These are phyloP conservation scores for Urochloa ruziziensis DNA, from an alignment of 176 grass and related monocot species.

Conservation along the genomic window DNA sequence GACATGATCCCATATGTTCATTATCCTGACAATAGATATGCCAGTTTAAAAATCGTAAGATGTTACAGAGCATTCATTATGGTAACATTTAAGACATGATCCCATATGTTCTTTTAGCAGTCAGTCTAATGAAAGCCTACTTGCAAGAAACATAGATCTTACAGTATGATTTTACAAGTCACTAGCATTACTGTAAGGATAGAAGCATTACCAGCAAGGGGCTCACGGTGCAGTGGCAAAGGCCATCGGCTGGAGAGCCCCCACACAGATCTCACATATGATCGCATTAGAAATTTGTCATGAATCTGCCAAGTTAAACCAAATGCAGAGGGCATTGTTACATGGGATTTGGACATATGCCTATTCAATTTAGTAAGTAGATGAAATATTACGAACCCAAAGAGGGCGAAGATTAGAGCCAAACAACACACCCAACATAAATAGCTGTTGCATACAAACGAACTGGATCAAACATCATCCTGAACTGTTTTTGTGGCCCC, in stretches of 20 bases:
- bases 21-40: background rate
- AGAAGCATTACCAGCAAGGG: constrained; percentile 62
- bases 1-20: background rate
- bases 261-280: constrained; percentile 65
- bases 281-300: constrained; percentile 76
- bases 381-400: constrained; percentile 53
- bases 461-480: constrained; percentile 91
- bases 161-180: background rate
- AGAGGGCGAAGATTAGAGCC: constrained; percentile 77
- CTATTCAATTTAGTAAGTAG: background rate
- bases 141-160: background rate
- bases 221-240: constrained; percentile 15
- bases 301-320: constrained; percentile 63
- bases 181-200: background rate
- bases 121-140: constrained; percentile 3
- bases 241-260: too few species aligned
- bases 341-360: background rate
- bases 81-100: background rate
- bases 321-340: background rate
- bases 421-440: constrained; percentile 72
- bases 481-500: constrained; percentile 55
- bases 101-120: background rate
- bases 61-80: background rate
- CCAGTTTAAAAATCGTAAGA: background rate
- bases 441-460: constrained; percentile 63